phyloP scores from a whole-genome alignment of 352 stramenopile species.

The Phytophthora ramorum region DNA sequence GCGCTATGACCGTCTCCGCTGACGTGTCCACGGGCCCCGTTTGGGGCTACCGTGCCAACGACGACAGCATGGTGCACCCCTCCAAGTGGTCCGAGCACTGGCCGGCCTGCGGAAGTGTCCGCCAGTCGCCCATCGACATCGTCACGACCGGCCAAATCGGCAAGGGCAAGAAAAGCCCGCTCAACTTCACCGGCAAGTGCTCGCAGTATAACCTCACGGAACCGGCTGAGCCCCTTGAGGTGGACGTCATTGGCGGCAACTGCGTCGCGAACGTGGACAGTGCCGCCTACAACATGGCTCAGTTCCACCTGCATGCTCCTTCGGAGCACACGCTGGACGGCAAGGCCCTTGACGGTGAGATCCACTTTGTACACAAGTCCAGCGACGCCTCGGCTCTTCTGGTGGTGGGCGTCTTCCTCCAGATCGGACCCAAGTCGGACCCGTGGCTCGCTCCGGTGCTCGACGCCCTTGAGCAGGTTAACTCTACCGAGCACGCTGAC shows the following conservation, averaged over 20 bases:
- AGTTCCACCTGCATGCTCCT: conserved; percentile 62
- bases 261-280: conserved; percentile 15
- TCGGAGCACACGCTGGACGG: conserved; percentile 69
- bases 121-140: conserved; percentile 60
- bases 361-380: conserved; percentile 68
- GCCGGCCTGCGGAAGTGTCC: conserved; percentile 30
- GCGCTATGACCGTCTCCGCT: conserved; percentile 21
- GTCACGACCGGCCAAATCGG: conserved; percentile 12
- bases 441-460: conserved; percentile 43
- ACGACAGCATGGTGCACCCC: conserved; percentile 33
- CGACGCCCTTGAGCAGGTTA: conserved; percentile 41
- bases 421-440: conserved; percentile 26
- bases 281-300: conserved; percentile 28
- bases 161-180: conserved; percentile 20
- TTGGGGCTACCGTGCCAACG: conserved; percentile 42
- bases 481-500: conserved; percentile 17
- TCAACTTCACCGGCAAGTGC: conserved; percentile 44
- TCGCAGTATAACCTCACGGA: conserved; percentile 39
- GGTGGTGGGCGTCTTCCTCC: conserved; percentile 50
- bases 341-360: conserved; percentile 51
- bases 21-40: conserved; percentile 13
- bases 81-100: conserved; percentile 36
- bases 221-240: conserved; percentile 36
- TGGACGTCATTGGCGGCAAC: conserved; percentile 27
- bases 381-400: conserved; percentile 42